Evolutionary conservation across 176 grass and related monocot species (phyloP), one percentile per base, ranked within the genome.

Genomic region (Cenchrus fungigraminus): DNA sequence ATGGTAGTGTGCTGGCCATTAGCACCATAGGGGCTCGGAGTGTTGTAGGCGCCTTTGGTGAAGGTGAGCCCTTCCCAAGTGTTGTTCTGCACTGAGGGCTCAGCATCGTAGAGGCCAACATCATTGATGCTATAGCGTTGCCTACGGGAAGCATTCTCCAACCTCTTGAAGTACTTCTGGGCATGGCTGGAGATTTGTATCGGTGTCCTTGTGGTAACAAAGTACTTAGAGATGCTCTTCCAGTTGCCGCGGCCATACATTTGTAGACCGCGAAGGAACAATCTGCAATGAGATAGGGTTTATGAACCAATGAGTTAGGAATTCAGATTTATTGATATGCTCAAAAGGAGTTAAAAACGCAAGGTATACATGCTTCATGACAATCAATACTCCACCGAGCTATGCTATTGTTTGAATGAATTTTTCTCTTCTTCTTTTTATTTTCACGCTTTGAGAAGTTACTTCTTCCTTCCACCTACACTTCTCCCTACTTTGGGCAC

Each of bases 141-240:
- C 55, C 5, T 77, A 4, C 0, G 9, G 0, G 7, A 4, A 7
- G 20, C 17, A 2, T 13, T 53, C 11, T 45, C 22, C 3, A 29
- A 1, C 25, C 75, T 63, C 0, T 42, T 20, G 17, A 74, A 88
- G 75, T 79, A 88, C 59, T 79, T 79, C 0, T 79, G 81, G 0
- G 87, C 76, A 0, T 89, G 76, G 17, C 51, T 84, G 2, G 76
- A 79, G 6, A 89, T 13, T 3, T 79, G 80, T 12, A 65, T 5
- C 0, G 81, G 67, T 1, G 74, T 84, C 58, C 19, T 88, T 0
- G 67, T 79, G 3, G 22, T 84, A 17, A 88, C 81, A 1, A 73
- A 84, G 22, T 79, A 15, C 25, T 14, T 88, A 6, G 81, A 78
- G 25, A 88, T 84, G 22, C 34, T 84, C 40, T 79, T 80, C 76